Percentiles rank a stretch among this genome's conserved stretches.
Evolutionary conservation across 2,329 filamentous ascomycete species (phyloP).

Genomic region (Fusarium xylarioides): DNA sequence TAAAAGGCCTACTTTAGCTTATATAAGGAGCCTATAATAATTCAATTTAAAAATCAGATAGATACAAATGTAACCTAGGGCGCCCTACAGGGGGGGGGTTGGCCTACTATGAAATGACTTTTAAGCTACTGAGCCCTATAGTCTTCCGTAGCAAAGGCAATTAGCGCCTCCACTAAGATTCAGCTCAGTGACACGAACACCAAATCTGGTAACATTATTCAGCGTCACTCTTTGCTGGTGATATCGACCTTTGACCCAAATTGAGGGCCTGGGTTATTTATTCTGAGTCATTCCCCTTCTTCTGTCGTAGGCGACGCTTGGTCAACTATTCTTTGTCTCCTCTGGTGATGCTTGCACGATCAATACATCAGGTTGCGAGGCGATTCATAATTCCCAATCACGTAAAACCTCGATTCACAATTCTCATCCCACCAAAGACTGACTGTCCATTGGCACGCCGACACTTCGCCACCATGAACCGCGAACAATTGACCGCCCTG

Average conservation of each 20-base stretch:
- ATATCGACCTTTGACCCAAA: neutral
- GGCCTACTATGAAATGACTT: too few species aligned
- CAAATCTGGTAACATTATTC: neutral
- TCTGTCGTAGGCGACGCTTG: neutral
- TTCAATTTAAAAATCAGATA: too few species aligned
- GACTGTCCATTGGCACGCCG: neutral
- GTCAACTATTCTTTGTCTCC: rapidly evolving
- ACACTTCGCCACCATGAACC: neutral
- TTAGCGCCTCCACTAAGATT: neutral
- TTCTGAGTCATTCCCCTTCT: neutral
- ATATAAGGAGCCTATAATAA: too few species aligned
- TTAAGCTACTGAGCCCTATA: too few species aligned
- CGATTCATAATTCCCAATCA: neutral
- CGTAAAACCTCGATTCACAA: neutral
- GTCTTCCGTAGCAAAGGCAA: too few species aligned
- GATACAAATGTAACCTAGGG: too few species aligned
- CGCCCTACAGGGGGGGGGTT: too few species aligned
- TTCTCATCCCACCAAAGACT: too few species aligned
- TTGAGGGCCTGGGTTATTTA: neutral
- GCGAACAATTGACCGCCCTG: neutral
- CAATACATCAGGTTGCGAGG: neutral
- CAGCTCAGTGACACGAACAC: neutral
- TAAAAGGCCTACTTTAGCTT: too few species aligned
- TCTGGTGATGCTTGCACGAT: neutral
- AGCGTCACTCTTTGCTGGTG: neutral